Evolutionary conservation across 129 eudicot genomes (phyloP), one percentile per base, ranked within the genome.

Genomic region (Erigeron canadensis): DNA sequence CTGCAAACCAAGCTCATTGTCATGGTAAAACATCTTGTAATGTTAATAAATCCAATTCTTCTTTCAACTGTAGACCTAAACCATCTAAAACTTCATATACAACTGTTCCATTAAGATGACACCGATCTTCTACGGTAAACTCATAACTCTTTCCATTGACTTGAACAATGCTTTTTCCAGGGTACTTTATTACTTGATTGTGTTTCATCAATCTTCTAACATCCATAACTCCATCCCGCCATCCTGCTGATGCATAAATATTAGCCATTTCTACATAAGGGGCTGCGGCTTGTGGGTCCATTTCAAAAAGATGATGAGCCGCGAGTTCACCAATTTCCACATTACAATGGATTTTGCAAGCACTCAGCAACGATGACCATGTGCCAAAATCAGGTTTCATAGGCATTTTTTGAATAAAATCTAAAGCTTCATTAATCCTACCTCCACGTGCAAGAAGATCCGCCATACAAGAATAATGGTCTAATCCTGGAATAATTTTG

Each of bases 371-470:
- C 5, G 90, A 77, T 3, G 90, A 84, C 98, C 98, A 89, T 63
- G 89, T 85, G 48, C 95, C 88, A 17, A 83, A 80, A 85, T 89
- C 96, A 40, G 96, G 96, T 50, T 80, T 65, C 16, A 79, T 7
- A 0, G 95, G 85, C 92, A 93, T 89, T 8, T 66, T 83, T 60
- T 62, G 73, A 72, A 93, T 86, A 28, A 89, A 84, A 56, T 71
- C 80, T 59, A 85, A 60, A 17, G 96, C 98, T 62, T 85, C 91
- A 15, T 80, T 74, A 45, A 93, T 82, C 80, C 79, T 93, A 21
- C 96, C 98, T 37, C 48, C 76, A 11, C 98, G 95, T n/a, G 96
- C 96, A 64, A 93, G 84, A 73, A 93, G 92, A 77, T 93, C 96
- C 11, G 79, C 83, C 81, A 93, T 80, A 46, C 88, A 93, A 11